Evolutionary conservation across 805 yeast genomes (phyloP), one percentile per base, ranked within the genome.

Genomic region (Candida boleticola): DNA sequence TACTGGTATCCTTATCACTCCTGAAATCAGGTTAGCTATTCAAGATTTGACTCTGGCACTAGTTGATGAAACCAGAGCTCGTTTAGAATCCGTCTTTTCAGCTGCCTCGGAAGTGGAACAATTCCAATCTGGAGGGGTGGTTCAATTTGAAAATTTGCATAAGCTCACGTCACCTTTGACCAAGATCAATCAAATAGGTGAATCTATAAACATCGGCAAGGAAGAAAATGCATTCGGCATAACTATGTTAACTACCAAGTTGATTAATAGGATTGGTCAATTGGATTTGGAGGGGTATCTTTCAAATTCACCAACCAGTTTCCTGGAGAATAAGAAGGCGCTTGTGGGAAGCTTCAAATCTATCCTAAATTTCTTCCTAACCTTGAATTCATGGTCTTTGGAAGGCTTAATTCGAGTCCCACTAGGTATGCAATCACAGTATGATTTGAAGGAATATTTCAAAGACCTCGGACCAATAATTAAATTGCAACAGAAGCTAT

Each of bases 381-480:
- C 57, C 4, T 35, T 58, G 1, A 47, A 56, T 5, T 60, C 70
- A 3, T 62, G 71, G 69, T 63, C 61, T 41, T 52, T 68, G 14
- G 73, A 68, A 33, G 58, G 54, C 17, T 53, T 68, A 21, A 50
- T 64, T 4, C 49, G 51, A 14, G 52, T 50, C 13, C 48, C 55
- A 1, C 49, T 46, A 16, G 42, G 52, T 10, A 39, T 49, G 14
- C 62, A 59, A 39, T 37, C 45, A 19, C 47, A 53, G 10, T 44
- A 41, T 40, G 64, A 64, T 45, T 45, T 68, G 6, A 51, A 51
- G 13, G 11, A 14, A 5, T 9, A 9, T 14, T 19, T 31, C 16
- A 18, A 16, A 19, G 16, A 17, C 10, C 35, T 31, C 13, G 18
- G 35, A 20, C 22, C 11, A 6, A 31, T 19, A 5, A 16, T 31